These are phyloP conservation scores for Elongisporangium prolatum DNA, from an alignment of 352 stramenopile species.

Conservation along the genomic window DNA sequence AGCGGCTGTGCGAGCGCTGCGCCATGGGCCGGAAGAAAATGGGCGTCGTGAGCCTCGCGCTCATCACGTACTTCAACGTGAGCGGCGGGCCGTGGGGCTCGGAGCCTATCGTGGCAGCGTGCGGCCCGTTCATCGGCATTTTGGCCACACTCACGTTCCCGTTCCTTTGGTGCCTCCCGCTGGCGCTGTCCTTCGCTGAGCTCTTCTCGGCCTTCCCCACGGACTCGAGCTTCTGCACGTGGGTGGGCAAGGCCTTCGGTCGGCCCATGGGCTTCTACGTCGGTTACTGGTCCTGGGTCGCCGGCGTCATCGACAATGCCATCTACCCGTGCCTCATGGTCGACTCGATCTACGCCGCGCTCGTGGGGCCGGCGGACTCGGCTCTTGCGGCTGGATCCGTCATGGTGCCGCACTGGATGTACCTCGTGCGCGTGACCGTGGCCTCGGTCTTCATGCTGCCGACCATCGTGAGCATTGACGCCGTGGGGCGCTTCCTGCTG, in stretches of 20 bases:
- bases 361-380: constrained; percentile 17
- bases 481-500: constrained; percentile 84
- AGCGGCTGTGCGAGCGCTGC: not conserved
- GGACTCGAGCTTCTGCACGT: constrained; percentile 71
- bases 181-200: constrained; percentile 66
- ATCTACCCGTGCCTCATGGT: constrained; percentile 80
- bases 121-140: constrained; percentile 73
- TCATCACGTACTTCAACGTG: constrained; percentile 91
- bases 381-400: constrained; percentile 14
- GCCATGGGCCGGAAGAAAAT: constrained; percentile 42
- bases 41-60: constrained; percentile 54
- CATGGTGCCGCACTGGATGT: constrained; percentile 52
- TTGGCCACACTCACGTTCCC: constrained; percentile 57
- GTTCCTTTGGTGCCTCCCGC: constrained; percentile 61
- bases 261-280: constrained; percentile 78
- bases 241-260: constrained; percentile 70
- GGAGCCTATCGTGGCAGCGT: constrained; percentile 89
- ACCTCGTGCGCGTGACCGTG: constrained; percentile 30
- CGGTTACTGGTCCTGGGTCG: constrained; percentile 81
- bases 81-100: constrained; percentile 92
- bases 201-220: constrained; percentile 67
- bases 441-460: constrained; percentile 60
- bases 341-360: constrained; percentile 48
- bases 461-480: constrained; percentile 79
- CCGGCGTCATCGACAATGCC: constrained; percentile 74